Conservation (phyloP, 805 yeast genomes). For the Metschnikowia corniflorae region DNA sequence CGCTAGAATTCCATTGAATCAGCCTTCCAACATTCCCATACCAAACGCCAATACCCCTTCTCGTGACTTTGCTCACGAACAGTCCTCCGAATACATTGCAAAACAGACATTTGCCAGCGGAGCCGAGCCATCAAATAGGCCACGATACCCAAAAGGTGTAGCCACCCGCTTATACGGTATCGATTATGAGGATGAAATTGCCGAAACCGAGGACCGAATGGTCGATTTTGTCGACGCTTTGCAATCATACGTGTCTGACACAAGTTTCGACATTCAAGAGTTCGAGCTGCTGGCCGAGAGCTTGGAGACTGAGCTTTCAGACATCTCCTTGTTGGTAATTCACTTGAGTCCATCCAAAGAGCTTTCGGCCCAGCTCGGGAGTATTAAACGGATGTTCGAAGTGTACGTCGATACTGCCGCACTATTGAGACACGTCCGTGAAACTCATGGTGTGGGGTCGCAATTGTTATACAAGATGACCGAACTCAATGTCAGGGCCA, state of each 20-base stretch:
- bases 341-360: neutral
- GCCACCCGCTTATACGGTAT: too few relatives aligned
- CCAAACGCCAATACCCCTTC: too few relatives aligned
- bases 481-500: conserved; percentile 1
- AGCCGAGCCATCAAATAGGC: too few relatives aligned
- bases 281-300: neutral
- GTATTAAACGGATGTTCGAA: neutral
- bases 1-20: too few relatives aligned
- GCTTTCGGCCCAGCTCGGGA: neutral
- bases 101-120: too few relatives aligned
- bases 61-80: too few relatives aligned
- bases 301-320: neutral
- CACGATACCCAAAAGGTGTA: too few relatives aligned
- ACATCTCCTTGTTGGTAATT: neutral
- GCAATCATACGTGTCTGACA: neutral
- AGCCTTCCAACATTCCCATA: too few relatives aligned
- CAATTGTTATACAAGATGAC: conserved; percentile 3
- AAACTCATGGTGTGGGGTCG: neutral
- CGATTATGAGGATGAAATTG: neutral
- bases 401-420: neutral
- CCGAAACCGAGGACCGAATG: neutral
- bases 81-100: too few relatives aligned
- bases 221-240: neutral
- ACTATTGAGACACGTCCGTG: neutral
- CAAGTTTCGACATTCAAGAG: neutral